These are phyloP conservation scores for Bolboschoenoplectus hybrid DNA, from an alignment of 202 grass and related monocot genomes.

Conservation along the genomic window DNA sequence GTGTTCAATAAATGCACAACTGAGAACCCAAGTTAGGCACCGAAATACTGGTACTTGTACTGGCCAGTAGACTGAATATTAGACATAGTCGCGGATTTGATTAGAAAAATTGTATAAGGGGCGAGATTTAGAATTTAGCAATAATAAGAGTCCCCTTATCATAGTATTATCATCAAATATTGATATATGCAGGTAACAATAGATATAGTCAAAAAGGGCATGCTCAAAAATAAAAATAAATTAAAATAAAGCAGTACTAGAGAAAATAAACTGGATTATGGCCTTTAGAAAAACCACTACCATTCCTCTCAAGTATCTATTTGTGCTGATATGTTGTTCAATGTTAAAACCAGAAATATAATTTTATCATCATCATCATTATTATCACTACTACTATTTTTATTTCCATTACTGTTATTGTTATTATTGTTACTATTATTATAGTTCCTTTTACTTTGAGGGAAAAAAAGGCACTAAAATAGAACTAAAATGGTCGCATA, in stretches of 20 bases:
- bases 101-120: too few species aligned
- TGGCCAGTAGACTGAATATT: too few species aligned
- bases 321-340: background rate
- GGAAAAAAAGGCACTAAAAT: background rate
- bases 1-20: constrained; percentile 5
- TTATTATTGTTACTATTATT: background rate
- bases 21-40: background rate
- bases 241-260: background rate
- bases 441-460: background rate
- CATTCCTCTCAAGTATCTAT: background rate
- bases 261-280: background rate
- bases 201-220: background rate
- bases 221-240: background rate
- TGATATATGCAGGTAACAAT: background rate
- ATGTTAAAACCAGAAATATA: too few species aligned
- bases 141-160: too few species aligned
- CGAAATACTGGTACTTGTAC: background rate
- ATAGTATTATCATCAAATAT: too few species aligned
- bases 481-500: background rate
- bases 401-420: background rate
- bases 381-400: background rate
- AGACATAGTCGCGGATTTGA: too few species aligned
- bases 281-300: background rate
- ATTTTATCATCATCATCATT: too few species aligned
- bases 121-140: too few species aligned